A percentile compares a stretch with the other conserved stretches of the same genome.
These are phyloP conservation scores for Clausena lansium DNA, from an alignment of 345 rosid genomes.

Conservation along the genomic window DNA sequence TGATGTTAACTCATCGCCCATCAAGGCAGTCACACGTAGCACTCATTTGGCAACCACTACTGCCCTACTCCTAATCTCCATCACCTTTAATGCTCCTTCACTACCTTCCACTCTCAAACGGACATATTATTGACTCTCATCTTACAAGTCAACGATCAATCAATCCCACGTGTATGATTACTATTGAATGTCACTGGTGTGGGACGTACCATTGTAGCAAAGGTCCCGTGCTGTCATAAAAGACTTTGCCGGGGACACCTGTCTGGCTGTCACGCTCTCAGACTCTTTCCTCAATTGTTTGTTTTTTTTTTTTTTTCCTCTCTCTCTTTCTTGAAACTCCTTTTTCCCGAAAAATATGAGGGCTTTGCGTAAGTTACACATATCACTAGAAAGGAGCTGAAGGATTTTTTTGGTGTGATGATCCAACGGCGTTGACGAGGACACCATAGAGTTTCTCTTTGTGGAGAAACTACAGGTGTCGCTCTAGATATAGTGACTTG, in stretches of 20 bases:
- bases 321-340: neutral
- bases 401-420: too few species aligned
- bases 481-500: neutral
- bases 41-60: neutral
- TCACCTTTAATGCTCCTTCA: neutral
- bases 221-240: neutral
- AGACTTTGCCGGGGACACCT: neutral
- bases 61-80: neutral
- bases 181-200: neutral
- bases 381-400: neutral
- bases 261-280: neutral
- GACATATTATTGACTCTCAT: neutral
- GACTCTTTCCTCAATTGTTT: neutral
- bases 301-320: neutral
- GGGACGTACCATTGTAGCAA: neutral
- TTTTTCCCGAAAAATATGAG: constrained; percentile 16
- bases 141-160: neutral
- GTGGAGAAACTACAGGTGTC: neutral
- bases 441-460: neutral
- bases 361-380: neutral
- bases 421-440: constrained; percentile 27
- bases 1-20: neutral
- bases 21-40: constrained; percentile 21
- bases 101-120: neutral
- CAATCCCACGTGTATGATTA: neutral